Evolutionary conservation across 2,329 filamentous ascomycete species (phyloP).

Genomic region (Beauveria sp.): DNA sequence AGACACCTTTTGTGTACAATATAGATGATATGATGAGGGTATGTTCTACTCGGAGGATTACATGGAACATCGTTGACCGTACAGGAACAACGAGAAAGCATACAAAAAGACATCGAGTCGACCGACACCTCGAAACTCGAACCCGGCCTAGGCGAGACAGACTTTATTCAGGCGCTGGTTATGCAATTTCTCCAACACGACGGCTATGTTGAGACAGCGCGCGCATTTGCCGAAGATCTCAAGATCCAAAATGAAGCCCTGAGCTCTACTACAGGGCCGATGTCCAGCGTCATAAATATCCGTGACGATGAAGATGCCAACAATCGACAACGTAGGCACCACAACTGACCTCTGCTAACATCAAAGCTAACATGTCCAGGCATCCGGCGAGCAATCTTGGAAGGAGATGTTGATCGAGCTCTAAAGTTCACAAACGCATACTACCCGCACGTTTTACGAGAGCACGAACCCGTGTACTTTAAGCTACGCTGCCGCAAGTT

Average conservation of each 20-base stretch:
- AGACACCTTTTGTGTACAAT: conserved; percentile 77
- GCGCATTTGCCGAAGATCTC: conserved; percentile 79
- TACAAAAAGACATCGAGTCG: conserved; percentile 52
- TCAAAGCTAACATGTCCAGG: conserved; percentile 39
- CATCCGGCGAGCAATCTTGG: conserved; percentile 79
- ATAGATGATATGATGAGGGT: conserved; percentile 82
- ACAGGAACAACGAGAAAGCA: conserved; percentile 51
- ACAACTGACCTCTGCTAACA: too few species aligned
- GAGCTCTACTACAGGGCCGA: conserved; percentile 44
- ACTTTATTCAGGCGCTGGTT: conserved; percentile 72
- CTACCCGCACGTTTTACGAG: conserved; percentile 72
- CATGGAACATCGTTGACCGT: neutral
- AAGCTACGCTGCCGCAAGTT: conserved; percentile 84
- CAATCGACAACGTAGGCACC: conserved; percentile 67
- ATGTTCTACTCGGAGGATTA: conserved; percentile 22
- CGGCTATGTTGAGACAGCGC: conserved; percentile 88
- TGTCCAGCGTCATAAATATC: conserved; percentile 55
- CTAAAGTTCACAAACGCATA: conserved; percentile 71
- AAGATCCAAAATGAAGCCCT: conserved; percentile 65
- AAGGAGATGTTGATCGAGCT: conserved; percentile 86
- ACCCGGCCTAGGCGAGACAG: conserved; percentile 60
- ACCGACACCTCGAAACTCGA: conserved; percentile 54
- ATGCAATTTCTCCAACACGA: conserved; percentile 90
- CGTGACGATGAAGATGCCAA: conserved; percentile 81
- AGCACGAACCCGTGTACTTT: conserved; percentile 82